Base-by-base conservation (phyloP, 2,329 filamentous ascomycete genomes). In the Diaporthe vaccinii region DNA sequence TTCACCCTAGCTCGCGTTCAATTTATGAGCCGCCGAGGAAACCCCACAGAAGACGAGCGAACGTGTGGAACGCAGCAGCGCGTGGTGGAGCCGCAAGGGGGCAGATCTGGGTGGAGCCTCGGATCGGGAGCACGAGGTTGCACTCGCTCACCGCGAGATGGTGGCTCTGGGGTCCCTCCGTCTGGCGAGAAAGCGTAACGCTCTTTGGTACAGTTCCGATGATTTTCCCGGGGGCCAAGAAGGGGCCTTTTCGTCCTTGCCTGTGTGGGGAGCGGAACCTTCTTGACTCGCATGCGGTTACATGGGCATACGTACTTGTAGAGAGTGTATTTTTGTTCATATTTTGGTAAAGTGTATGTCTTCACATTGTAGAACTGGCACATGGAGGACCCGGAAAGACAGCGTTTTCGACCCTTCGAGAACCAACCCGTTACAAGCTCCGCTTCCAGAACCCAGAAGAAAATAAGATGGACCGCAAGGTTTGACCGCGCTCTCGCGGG, bases 21-120 rank as follows among this genome's bases (percentile, higher is more conserved):
- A 55, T 28, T 55, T 28, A 15, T 55, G 51, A 55, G 51, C 51
- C 51, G 51, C 49, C 49, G 51, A 28, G 25, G 6, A 55, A 28
- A 36, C 65, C 62, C 65, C 65, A 68, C 46, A 68, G 65, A 68
- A 51, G 62, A 25, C 3, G 25, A 68, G 14, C 59, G 46, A 53
- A 17, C 31, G 65, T 39, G 65, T 68, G 61, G 59, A 46, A 65
- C 17, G 31, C 59, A 59, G 4, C 36, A 39, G 22, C 39, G 39
- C 39, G 25, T 31, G 39, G 61, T 67, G 65, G 65, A 39, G 65
- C 22, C 46, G 31, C 46, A 39, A 53, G 44, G 58, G 58, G 46
- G 31, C 31, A 20, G 65, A 68, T 68, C 65, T 68, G 44, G 65
- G 65, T 68, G 65, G 65, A 53, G 22, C 65, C 65, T 31, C 49